A percentile compares a stretch with the other conserved stretches of the same genome.
These are phyloP conservation scores for Fusarium luffae DNA, from an alignment of 2,329 filamentous ascomycete genomes.

Conservation along the genomic window DNA sequence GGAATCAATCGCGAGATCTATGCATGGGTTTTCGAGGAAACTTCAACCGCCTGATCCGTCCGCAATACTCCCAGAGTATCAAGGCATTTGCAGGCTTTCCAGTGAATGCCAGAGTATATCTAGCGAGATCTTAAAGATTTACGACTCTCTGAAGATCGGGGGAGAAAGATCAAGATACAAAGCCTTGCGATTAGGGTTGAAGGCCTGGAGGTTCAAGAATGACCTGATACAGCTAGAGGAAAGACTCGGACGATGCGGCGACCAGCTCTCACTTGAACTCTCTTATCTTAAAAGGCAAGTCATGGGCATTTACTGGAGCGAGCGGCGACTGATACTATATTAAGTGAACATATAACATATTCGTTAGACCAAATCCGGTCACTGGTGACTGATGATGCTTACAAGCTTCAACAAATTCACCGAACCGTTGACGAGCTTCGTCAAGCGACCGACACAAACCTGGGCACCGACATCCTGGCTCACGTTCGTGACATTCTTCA, in stretches of 20 bases:
- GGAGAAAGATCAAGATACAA: accelerated
- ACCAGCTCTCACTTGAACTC: not conserved
- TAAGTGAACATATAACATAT: accelerated
- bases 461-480: accelerated
- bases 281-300: not conserved
- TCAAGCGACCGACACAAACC: not conserved
- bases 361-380: accelerated
- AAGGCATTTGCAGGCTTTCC: not conserved
- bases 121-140: not conserved
- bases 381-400: accelerated
- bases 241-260: accelerated
- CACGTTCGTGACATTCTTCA: accelerated
- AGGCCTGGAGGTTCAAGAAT: accelerated
- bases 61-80: not conserved
- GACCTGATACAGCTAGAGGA: not conserved
- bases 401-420: accelerated
- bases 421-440: not conserved
- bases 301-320: accelerated
- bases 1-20: not conserved
- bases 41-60: accelerated
- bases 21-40: not conserved
- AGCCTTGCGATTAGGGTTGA: too few species aligned
- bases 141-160: accelerated
- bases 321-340: accelerated
- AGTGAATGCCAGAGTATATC: not conserved